These are phyloP conservation scores for Bipolaris cookei DNA, from an alignment of 2,329 filamentous ascomycete species.

Conservation along the genomic window DNA sequence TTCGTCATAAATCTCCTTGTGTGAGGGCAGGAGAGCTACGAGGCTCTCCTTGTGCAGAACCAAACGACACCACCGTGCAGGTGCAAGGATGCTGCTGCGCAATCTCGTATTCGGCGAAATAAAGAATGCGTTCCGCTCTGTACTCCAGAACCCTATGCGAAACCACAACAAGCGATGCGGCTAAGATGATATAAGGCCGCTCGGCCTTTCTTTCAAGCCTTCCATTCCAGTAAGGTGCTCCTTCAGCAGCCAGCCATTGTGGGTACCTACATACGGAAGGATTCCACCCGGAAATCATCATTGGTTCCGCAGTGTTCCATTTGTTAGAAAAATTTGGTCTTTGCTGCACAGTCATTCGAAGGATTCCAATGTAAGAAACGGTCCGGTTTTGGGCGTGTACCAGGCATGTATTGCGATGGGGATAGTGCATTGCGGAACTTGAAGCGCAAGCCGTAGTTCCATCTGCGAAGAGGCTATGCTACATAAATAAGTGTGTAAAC, in stretches of 20 bases:
- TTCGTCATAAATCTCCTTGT: background rate
- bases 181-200: background rate
- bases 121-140: background rate
- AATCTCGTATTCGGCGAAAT: constrained; percentile 1
- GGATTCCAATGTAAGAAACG: background rate
- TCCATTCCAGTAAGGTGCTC: background rate
- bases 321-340: background rate
- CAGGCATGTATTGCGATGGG: background rate
- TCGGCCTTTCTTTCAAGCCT: background rate
- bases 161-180: background rate
- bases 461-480: background rate
- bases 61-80: constrained; percentile 1
- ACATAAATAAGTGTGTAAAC: background rate
- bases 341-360: no score
- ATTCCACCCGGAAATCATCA: background rate
- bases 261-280: background rate
- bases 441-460: background rate
- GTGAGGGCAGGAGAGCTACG: background rate
- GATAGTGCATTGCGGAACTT: background rate
- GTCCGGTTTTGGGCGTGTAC: background rate
- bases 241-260: background rate
- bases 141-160: background rate
- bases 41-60: background rate
- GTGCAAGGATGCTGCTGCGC: background rate
- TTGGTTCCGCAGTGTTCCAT: background rate